These are phyloP conservation scores for Jaapia argillacea DNA, from an alignment of 768 basidiomycete species.

Conservation along the genomic window DNA sequence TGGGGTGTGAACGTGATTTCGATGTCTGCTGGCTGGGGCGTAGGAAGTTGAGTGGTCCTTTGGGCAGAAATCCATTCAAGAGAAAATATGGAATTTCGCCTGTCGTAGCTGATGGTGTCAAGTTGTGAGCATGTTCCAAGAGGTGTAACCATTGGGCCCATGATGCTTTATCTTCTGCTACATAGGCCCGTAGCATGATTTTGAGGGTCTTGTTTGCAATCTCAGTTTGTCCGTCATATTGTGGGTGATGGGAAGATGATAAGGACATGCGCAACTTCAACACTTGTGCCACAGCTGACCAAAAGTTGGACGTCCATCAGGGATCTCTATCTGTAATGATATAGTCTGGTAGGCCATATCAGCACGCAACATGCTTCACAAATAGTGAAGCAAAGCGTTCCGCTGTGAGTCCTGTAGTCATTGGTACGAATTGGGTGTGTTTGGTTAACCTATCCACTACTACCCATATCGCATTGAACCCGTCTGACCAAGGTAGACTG, in stretches of 20 bases:
- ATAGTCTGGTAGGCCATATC: slow-evolving; percentile 2
- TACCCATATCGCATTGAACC: no score
- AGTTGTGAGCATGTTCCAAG: neutral
- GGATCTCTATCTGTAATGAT: no score
- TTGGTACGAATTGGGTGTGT: slow-evolving; percentile 18
- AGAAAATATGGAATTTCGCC: no score
- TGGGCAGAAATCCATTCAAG: neutral
- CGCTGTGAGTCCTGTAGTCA: slow-evolving; percentile 4
- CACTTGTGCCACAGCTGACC: slow-evolving; percentile 4
- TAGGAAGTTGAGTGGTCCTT: no score
- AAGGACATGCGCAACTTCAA: slow-evolving; percentile 11
- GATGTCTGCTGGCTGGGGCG: no score
- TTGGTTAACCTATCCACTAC: no score
- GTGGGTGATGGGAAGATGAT: slow-evolving; percentile 22
- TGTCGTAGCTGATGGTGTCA: neutral
- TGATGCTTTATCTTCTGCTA: neutral
- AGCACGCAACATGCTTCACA: slow-evolving; percentile 4
- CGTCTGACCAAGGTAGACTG: no score
- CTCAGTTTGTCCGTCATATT: slow-evolving; percentile 22
- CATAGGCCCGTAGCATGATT: neutral
- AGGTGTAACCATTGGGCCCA: no score
- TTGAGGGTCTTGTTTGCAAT: neutral
- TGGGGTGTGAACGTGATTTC: no score
- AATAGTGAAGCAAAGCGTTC: slow-evolving; percentile 6
- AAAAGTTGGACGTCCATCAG: slow-evolving; percentile 6